Conservation (phyloP, 1,284 basidiomycete species). For the Schizophyllum commune region DNA sequence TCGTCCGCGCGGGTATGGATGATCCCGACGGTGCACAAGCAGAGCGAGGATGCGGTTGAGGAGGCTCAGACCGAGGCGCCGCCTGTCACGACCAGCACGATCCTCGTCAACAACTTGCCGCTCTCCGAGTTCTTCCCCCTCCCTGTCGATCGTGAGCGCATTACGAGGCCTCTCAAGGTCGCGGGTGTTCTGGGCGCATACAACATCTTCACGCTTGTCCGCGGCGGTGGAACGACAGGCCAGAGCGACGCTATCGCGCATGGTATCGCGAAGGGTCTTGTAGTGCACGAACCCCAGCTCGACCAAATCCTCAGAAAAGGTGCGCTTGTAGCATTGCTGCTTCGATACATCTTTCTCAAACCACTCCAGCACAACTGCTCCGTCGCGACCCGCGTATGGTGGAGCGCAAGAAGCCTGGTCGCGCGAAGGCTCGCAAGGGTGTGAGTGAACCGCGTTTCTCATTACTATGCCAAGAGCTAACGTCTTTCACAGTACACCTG, state of each 20-base stretch:
- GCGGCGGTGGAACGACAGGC: conserved; percentile 86
- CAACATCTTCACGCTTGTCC: conserved; percentile 84
- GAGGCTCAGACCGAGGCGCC: conserved; percentile 2
- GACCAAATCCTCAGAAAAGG: conserved; percentile 67
- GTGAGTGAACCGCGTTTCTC: conserved; percentile 41
- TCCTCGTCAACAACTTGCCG: conserved; percentile 83
- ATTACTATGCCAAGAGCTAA: conserved; percentile 3
- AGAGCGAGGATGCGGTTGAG: conserved; percentile 8
- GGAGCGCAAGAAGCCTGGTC: conserved; percentile 94
- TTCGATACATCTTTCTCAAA: conserved; percentile 7
- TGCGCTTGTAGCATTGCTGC: conserved; percentile 24
- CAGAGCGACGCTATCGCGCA: conserved; percentile 89
- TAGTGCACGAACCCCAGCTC: conserved; percentile 61
- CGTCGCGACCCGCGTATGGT: conserved; percentile 95
- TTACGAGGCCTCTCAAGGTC: conserved; percentile 79
- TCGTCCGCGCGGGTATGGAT: conserved; percentile 90
- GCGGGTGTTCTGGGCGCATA: conserved; percentile 85
- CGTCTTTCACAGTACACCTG: conserved; percentile 62
- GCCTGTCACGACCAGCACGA: conserved; percentile 37
- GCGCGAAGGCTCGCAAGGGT: conserved; percentile 86
- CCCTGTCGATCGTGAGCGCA: conserved; percentile 71
- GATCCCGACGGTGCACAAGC: conserved; percentile 53
- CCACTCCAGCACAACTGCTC: conserved; percentile 67
- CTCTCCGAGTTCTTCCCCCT: conserved; percentile 74
- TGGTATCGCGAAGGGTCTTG: conserved; percentile 78